A percentile compares a stretch with the other conserved stretches of the same genome.
Evolutionary conservation across 768 basidiomycete genomes (phyloP).

Genomic region (Tylopilus vinaceipallidus): DNA sequence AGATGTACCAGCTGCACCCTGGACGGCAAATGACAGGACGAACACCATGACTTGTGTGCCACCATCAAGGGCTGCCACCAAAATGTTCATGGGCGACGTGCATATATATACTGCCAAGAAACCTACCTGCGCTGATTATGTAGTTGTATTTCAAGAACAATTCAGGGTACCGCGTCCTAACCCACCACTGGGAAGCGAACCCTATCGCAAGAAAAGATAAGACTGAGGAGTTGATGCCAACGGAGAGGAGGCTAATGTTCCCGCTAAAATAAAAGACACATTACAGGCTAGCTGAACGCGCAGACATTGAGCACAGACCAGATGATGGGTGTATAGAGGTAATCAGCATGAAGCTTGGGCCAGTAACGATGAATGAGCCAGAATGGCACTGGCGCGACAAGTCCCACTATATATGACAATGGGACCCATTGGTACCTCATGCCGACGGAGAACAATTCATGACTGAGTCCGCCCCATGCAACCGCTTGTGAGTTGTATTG

Average conservation of each 20-base stretch:
- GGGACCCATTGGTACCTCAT: constrained; percentile 40
- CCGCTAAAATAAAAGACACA: constrained; percentile 5
- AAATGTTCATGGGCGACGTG: not conserved
- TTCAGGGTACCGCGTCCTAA: constrained; percentile 34
- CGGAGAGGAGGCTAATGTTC: constrained; percentile 16
- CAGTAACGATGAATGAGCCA: constrained; percentile 37
- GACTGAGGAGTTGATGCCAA: constrained; percentile 28
- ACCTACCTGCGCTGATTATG: constrained; percentile 41
- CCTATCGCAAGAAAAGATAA: constrained; percentile 18
- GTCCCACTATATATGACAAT: constrained; percentile 32
- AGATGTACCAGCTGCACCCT: constrained; percentile 47
- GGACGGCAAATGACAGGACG: constrained; percentile 48
- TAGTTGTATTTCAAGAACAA: constrained; percentile 41
- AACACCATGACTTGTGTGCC: constrained; percentile 55
- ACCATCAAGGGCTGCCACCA: constrained; percentile 33
- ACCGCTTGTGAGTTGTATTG: constrained; percentile 35
- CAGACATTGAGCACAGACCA: constrained; percentile 16
- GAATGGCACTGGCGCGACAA: constrained; percentile 40
- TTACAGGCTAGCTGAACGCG: not conserved
- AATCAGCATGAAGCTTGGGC: constrained; percentile 30
- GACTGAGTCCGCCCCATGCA: constrained; percentile 38
- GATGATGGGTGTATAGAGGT: constrained; percentile 32
- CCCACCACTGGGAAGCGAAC: constrained; percentile 37
- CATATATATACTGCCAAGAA: not conserved
- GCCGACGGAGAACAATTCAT: constrained; percentile 32